A percentile compares a stretch with the other conserved stretches of the same genome.
phyloP scores from a whole-genome alignment of 768 basidiomycete genomes.

The Crepidotus variabilis region DNA sequence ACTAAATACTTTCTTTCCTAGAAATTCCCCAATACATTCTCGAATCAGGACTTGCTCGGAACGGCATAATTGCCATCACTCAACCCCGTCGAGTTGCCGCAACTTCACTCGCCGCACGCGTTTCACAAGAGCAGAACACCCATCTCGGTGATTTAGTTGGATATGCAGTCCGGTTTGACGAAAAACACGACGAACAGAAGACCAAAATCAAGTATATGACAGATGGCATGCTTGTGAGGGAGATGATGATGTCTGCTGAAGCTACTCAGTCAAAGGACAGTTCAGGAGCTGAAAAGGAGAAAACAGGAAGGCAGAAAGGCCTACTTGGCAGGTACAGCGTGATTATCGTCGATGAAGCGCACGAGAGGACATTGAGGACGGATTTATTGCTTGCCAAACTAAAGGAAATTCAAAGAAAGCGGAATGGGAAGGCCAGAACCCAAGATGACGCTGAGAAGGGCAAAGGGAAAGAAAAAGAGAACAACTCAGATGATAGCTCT shows the following conservation, averaged over 20 bases:
- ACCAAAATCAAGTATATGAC: constrained; percentile 96
- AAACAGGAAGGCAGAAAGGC: neutral
- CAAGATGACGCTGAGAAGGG: constrained; percentile 7
- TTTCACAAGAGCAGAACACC: constrained; percentile 78
- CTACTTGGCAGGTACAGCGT: constrained; percentile 76
- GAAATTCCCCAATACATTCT: constrained; percentile 96
- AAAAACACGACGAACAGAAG: constrained; percentile 50
- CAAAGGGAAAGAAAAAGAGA: constrained; percentile 44
- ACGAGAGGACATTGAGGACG: constrained; percentile 92
- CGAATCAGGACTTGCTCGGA: constrained; percentile 69
- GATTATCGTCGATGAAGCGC: constrained; percentile 93
- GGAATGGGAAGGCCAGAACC: constrained; percentile 44
- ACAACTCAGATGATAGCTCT: constrained; percentile 19
- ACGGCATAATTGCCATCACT: constrained; percentile 83
- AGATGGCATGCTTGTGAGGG: constrained; percentile 96
- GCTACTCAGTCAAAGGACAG: neutral
- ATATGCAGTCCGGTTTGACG: constrained; percentile 96
- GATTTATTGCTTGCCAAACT: constrained; percentile 91
- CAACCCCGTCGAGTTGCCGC: constrained; percentile 96
- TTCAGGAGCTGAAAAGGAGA: neutral
- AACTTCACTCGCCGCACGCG: constrained; percentile 88
- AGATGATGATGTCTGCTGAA: constrained; percentile 76
- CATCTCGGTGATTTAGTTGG: constrained; percentile 78
- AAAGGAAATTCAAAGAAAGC: constrained; percentile 69
- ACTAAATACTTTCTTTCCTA: constrained; percentile 26